phyloP scores from a whole-genome alignment of 192 early-diverging fungal species.

The Entomortierella lignicola region DNA sequence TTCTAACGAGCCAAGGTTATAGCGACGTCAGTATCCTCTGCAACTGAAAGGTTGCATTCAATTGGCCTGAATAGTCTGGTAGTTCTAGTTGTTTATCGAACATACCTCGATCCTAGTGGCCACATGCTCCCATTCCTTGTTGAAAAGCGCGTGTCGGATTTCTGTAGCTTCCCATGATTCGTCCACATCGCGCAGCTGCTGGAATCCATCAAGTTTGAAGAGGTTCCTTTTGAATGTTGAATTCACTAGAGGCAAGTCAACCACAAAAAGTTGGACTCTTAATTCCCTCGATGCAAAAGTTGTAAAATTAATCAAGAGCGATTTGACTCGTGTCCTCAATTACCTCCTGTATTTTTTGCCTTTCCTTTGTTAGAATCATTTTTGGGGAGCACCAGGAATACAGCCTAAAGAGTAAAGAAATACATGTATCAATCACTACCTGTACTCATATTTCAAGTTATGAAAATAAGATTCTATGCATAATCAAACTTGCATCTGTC shows the following conservation, averaged over 20 bases:
- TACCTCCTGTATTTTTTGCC: conserved; percentile 7
- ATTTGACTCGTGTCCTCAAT: background rate
- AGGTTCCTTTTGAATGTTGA: conserved; percentile 11
- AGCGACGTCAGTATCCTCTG: background rate
- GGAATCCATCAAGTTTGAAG: conserved; percentile 66
- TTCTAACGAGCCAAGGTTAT: conserved; percentile 23
- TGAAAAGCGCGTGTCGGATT: conserved; percentile 61
- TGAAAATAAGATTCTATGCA: no score
- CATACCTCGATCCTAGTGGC: conserved; percentile 59
- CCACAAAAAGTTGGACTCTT: background rate
- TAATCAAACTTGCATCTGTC: conserved; percentile 55
- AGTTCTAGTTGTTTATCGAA: background rate
- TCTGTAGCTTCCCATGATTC: conserved; percentile 65
- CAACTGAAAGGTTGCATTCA: no score
- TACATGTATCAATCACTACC: no score
- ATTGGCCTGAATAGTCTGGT: no score
- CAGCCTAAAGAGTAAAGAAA: conserved; percentile 34
- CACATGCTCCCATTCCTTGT: conserved; percentile 65
- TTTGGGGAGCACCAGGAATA: conserved; percentile 56
- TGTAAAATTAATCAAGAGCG: no score
- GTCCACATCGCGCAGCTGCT: conserved; percentile 65
- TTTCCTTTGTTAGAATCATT: conserved; percentile 19
- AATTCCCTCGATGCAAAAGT: no score
- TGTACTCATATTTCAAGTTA: no score
- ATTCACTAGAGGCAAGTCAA: background rate